phyloP scores from a whole-genome alignment of 305 asterid genomes.

The Rubia balearica region DNA sequence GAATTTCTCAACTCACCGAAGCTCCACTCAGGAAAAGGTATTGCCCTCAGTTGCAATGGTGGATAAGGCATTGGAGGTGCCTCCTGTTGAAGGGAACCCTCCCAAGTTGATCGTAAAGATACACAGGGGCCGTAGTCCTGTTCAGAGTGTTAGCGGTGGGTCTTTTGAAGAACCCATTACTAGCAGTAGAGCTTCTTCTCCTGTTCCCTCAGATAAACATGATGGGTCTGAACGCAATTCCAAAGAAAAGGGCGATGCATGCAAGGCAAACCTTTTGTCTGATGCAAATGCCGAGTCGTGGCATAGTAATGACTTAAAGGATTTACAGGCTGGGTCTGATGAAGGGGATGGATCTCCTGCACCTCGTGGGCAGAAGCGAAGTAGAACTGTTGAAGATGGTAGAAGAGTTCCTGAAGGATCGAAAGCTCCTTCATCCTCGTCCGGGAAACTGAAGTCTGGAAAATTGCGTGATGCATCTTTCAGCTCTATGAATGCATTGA shows the following conservation, averaged over 20 bases:
- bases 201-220: slow-evolving; percentile 34
- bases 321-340: slow-evolving; percentile 34
- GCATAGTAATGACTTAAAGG: slow-evolving; percentile 40
- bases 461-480: slow-evolving; percentile 27
- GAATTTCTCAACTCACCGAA: slow-evolving; percentile 30
- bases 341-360: slow-evolving; percentile 44
- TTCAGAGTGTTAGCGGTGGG: slow-evolving; percentile 38
- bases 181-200: slow-evolving; percentile 53
- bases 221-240: slow-evolving; percentile 33
- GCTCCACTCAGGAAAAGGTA: slow-evolving; percentile 37
- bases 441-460: slow-evolving; percentile 31
- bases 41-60: slow-evolving; percentile 33
- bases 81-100: slow-evolving; percentile 34
- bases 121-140: slow-evolving; percentile 45
- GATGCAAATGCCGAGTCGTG: slow-evolving; percentile 35
- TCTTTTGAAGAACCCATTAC: slow-evolving; percentile 42
- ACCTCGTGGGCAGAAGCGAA: slow-evolving; percentile 38
- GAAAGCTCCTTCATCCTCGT: slow-evolving; percentile 26
- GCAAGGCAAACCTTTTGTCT: slow-evolving; percentile 24
- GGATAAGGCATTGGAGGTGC: slow-evolving; percentile 34
- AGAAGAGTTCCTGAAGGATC: slow-evolving; percentile 35
- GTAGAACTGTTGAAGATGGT: slow-evolving; percentile 25
- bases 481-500: slow-evolving; percentile 40
- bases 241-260: slow-evolving; percentile 35
- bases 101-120: slow-evolving; percentile 59